Conservation (phyloP, 2,329 filamentous ascomycete species). For the Teratosphaeria nubilosa region DNA sequence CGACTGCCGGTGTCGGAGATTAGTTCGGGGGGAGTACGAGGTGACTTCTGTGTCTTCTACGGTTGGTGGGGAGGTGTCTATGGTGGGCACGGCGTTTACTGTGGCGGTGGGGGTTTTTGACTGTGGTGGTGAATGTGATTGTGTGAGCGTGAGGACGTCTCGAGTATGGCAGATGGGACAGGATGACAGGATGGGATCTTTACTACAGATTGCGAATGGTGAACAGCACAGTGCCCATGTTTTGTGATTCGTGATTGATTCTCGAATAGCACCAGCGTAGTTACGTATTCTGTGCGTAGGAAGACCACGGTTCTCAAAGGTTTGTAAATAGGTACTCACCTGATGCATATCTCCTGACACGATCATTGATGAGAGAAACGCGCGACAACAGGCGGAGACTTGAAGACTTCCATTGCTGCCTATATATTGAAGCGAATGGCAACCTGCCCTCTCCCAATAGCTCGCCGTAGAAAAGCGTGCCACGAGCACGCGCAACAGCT, state of each 20-base stretch:
- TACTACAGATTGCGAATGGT: background rate
- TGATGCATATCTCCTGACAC: too few relatives aligned
- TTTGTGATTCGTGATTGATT: background rate
- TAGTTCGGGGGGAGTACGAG: background rate
- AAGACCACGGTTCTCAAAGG: too few relatives aligned
- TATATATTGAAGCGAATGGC: too few relatives aligned
- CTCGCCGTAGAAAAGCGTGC: background rate
- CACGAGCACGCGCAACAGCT: background rate
- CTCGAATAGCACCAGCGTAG: background rate
- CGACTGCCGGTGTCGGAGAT: too few relatives aligned
- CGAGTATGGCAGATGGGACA: background rate
- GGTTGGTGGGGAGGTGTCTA: background rate
- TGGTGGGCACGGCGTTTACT: background rate
- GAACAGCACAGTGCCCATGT: background rate
- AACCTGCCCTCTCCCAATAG: too few relatives aligned
- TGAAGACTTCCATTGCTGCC: background rate
- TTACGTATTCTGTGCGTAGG: too few relatives aligned
- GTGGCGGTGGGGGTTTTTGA: background rate
- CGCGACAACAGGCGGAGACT: background rate
- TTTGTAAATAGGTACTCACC: too few relatives aligned
- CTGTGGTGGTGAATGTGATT: background rate
- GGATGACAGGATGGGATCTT: background rate
- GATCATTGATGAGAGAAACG: too few relatives aligned
- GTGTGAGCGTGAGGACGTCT: background rate
- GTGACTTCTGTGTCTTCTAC: background rate